Conservation (phyloP, 805 yeast species). For the Kodamaea nitidulidarum region DNA sequence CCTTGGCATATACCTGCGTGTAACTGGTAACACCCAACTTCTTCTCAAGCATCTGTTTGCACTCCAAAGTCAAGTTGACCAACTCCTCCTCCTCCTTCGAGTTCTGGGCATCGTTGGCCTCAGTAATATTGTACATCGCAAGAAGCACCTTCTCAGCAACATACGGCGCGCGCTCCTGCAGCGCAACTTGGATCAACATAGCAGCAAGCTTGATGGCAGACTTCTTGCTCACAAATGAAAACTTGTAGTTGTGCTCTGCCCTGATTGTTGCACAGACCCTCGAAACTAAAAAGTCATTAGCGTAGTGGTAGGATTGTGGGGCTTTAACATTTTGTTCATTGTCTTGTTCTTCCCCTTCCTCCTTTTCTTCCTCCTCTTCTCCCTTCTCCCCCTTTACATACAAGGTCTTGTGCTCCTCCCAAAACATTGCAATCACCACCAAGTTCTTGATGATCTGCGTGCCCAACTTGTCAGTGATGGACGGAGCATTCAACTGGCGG, state of each 20-base stretch:
- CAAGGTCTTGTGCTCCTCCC: slow-evolving; percentile 48
- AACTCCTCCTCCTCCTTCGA: slow-evolving; percentile 51
- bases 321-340: slow-evolving; percentile 8
- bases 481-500: slow-evolving; percentile 81
- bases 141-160: slow-evolving; percentile 49
- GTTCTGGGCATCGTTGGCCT: slow-evolving; percentile 34
- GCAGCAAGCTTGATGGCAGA: slow-evolving; percentile 70
- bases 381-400: slow-evolving; percentile 20
- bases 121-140: slow-evolving; percentile 50
- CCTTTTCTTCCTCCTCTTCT: slow-evolving; percentile 16
- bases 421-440: slow-evolving; percentile 53
- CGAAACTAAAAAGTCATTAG: slow-evolving; percentile 59
- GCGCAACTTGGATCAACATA: slow-evolving; percentile 51
- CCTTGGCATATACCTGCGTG: slow-evolving; percentile 55
- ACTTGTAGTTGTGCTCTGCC: slow-evolving; percentile 54
- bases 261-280: slow-evolving; percentile 62
- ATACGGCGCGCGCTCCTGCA: slow-evolving; percentile 35
- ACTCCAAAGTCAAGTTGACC: slow-evolving; percentile 53
- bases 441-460: slow-evolving; percentile 63
- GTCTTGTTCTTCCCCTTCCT: slow-evolving; percentile 15
- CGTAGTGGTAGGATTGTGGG: slow-evolving; percentile 34
- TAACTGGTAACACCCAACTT: slow-evolving; percentile 72
- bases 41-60: slow-evolving; percentile 60
- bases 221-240: slow-evolving; percentile 57
- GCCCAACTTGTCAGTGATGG: slow-evolving; percentile 59